Evolutionary conservation across 805 yeast genomes (phyloP), one percentile per base, ranked within the genome.

Genomic region (Lipomyces chichibuensis): DNA sequence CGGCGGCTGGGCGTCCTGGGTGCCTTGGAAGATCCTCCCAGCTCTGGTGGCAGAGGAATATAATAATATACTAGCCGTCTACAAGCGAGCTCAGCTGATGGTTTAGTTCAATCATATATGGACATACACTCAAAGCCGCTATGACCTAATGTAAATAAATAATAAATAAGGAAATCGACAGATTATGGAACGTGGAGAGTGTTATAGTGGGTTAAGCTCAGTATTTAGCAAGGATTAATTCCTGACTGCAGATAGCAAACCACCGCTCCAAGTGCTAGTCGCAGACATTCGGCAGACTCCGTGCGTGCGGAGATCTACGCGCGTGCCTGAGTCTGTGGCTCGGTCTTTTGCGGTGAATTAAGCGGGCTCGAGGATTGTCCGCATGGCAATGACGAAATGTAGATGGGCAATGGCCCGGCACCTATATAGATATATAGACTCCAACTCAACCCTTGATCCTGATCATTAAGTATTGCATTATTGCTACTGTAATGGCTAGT

Each of bases 401-500:
- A 17, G 49, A 6, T 3, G 3, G 13, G 23, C 23, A 4, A 17
- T 7, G 49, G 6, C 8, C 23, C 11, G 43, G 17, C 23, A 43
- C 8, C 23, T 43, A 43, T 6, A 43, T 43, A n/a, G 14, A 43
- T 43, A 43, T 6, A 43, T 43, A n/a, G 14, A 43, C 20, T 8
- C 49, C 49, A 43, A 9, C 20, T 43, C 20, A n/a, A n/a, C 49
- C 9, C 49, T n/a, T n/a, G 49, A 43, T 3, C 49, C 49, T n/a
- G 49, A 43, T n/a, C 49, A n/a, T n/a, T n/a, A 7, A n/a, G 8
- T 43, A 5, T 43, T n/a, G 20, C 2, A 17, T n/a, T 43, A 8
- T 8, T 3, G 20, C 23, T n/a, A 17, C 49, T 9, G 37, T 46
- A 35, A 61, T 62, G 67, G 60, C 70, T 6, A 25, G 69, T 8